phyloP scores from a whole-genome alignment of 1,284 basidiomycete species.

The Cryptococcus sp. region DNA sequence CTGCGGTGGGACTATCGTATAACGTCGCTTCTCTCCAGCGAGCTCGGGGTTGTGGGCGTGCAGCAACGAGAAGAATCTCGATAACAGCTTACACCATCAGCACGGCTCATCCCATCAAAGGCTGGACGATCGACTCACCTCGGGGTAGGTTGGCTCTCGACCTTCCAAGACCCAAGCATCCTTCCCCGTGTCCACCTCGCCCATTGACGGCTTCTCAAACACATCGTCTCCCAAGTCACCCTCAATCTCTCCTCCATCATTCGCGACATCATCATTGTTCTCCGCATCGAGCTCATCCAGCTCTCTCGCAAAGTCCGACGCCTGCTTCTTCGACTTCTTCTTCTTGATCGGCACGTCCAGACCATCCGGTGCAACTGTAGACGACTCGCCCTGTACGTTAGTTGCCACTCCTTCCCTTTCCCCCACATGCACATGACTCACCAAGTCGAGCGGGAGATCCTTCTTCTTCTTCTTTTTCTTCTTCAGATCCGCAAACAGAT shows the following conservation, averaged over 20 bases:
- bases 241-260: slow-evolving; percentile 63
- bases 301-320: slow-evolving; percentile 69
- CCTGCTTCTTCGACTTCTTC: slow-evolving; percentile 51
- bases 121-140: slow-evolving; percentile 53
- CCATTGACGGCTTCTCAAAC: slow-evolving; percentile 54
- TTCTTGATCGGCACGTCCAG: slow-evolving; percentile 51
- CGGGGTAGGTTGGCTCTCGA: slow-evolving; percentile 89
- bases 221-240: slow-evolving; percentile 78
- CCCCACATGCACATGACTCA: slow-evolving; percentile 12
- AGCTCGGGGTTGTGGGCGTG: slow-evolving; percentile 93
- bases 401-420: background rate
- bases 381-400: slow-evolving; percentile 21
- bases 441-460: slow-evolving; percentile 45
- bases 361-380: slow-evolving; percentile 44
- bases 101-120: background rate
- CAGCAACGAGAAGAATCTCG: slow-evolving; percentile 84
- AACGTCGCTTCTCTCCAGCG: slow-evolving; percentile 80
- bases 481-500: slow-evolving; percentile 52
- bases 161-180: slow-evolving; percentile 79
- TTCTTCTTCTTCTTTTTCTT: slow-evolving; percentile 53
- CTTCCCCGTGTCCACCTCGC: slow-evolving; percentile 52
- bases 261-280: slow-evolving; percentile 55
- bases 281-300: slow-evolving; percentile 46
- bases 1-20: slow-evolving; percentile 95
- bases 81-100: slow-evolving; percentile 71